Evolutionary conservation across 441 rosid species (phyloP).

Genomic region (Isatis lusitanica): DNA sequence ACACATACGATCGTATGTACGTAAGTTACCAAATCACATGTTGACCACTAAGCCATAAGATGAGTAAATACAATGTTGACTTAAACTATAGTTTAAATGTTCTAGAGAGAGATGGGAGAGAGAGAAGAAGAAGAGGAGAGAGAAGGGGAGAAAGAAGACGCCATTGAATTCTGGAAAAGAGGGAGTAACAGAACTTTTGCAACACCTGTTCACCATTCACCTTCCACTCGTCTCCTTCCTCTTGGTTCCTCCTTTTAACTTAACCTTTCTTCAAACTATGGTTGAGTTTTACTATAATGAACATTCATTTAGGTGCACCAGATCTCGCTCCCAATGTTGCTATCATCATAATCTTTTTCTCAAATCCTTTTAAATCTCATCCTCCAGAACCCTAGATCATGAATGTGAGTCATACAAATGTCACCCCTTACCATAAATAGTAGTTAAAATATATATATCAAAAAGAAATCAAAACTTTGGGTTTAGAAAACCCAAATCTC

Average conservation of each 20-base stretch:
- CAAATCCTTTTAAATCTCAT: slow-evolving; percentile 25
- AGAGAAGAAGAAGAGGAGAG: background rate
- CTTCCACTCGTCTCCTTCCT: slow-evolving; percentile 58
- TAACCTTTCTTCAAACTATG: slow-evolving; percentile 36
- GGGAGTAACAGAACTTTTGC: slow-evolving; percentile 65
- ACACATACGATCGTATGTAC: background rate
- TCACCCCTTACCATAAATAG: slow-evolving; percentile 70
- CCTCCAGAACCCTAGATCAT: slow-evolving; percentile 32
- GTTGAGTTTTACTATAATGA: slow-evolving; percentile 27
- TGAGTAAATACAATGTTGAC: slow-evolving; percentile 23
- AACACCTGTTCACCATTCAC: slow-evolving; percentile 63
- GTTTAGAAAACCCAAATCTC: slow-evolving; percentile 44
- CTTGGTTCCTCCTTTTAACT: slow-evolving; percentile 43
- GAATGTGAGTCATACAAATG: slow-evolving; percentile 69
- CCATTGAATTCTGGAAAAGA: slow-evolving; percentile 66
- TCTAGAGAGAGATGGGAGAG: slow-evolving; percentile 9
- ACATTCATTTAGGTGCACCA: slow-evolving; percentile 7
- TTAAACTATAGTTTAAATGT: slow-evolving; percentile 19
- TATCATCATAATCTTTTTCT: slow-evolving; percentile 22
- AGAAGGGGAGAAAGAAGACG: slow-evolving; percentile 36
- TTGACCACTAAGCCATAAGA: slow-evolving; percentile 25
- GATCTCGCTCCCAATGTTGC: slow-evolving; percentile 8
- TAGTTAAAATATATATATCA: slow-evolving; percentile 22
- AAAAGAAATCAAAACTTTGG: slow-evolving; percentile 39
- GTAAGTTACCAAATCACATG: slow-evolving; percentile 16